Conservation (phyloP, 257 asterid genomes). For the Catharanthus roseus region DNA sequence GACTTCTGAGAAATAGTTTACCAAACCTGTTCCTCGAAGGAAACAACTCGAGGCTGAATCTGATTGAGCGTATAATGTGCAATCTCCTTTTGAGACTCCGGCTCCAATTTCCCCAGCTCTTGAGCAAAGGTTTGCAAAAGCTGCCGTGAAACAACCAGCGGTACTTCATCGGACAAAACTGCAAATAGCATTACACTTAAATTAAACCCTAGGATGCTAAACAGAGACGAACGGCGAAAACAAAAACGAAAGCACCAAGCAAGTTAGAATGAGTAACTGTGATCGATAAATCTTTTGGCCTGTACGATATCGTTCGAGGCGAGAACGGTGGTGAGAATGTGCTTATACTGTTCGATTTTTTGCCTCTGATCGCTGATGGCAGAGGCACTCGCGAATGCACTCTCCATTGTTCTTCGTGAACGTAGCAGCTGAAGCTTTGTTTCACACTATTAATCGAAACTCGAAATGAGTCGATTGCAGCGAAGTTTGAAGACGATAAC, state of each 20-base stretch:
- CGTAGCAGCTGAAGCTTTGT: slow-evolving; percentile 14
- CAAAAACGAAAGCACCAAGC: neutral
- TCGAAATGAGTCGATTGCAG: neutral
- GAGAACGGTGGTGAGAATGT: slow-evolving; percentile 73
- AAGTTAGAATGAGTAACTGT: slow-evolving; percentile 40
- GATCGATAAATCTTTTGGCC: slow-evolving; percentile 77
- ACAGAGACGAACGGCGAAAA: neutral
- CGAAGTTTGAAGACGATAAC: neutral
- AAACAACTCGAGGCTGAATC: slow-evolving; percentile 94
- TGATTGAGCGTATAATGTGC: slow-evolving; percentile 85
- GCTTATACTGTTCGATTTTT: slow-evolving; percentile 91
- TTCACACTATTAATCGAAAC: neutral
- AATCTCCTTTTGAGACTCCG: slow-evolving; percentile 85
- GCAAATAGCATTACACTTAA: slow-evolving; percentile 13
- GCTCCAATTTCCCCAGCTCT: slow-evolving; percentile 78
- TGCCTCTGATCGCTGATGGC: slow-evolving; percentile 92
- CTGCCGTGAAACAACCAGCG: slow-evolving; percentile 94
- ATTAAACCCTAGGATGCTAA: slow-evolving; percentile 12
- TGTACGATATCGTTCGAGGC: slow-evolving; percentile 64
- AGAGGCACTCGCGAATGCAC: slow-evolving; percentile 85
- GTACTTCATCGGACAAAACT: slow-evolving; percentile 88
- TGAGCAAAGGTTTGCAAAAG: slow-evolving; percentile 88
- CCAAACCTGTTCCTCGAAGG: slow-evolving; percentile 89
- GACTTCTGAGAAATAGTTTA: neutral
- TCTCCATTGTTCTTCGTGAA: slow-evolving; percentile 44